Conservation (phyloP, 2,329 filamentous ascomycete species). For the Clonostachys rosea region DNA sequence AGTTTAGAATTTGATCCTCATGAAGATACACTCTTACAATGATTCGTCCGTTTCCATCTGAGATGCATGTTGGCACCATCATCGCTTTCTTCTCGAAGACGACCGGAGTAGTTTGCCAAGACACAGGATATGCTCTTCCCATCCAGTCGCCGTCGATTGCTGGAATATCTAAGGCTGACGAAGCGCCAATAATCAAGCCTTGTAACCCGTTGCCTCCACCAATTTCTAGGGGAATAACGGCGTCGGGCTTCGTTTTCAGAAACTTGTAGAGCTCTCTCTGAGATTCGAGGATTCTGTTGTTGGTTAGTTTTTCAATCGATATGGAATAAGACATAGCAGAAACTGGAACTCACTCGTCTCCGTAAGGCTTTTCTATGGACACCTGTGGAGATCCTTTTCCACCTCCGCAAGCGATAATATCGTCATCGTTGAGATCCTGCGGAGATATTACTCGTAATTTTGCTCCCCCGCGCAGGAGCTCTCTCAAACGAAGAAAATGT, state of each 20-base stretch:
- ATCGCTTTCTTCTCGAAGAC: conserved; percentile 43
- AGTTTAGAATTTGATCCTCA: too few relatives aligned
- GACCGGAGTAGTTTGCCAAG: conserved; percentile 50
- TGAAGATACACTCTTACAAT: conserved; percentile 14
- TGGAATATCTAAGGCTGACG: conserved; percentile 43
- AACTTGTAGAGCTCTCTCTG: conserved; percentile 49
- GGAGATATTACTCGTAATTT: conserved; percentile 46
- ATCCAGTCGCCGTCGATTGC: conserved; percentile 53
- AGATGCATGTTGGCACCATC: conserved; percentile 39
- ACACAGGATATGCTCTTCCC: conserved; percentile 49
- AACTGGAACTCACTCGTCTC: conserved; percentile 42
- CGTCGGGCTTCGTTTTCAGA: conserved; percentile 38
- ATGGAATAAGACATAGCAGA: too few relatives aligned
- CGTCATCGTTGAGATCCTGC: conserved; percentile 41
- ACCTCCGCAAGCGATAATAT: conserved; percentile 49
- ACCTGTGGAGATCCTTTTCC: conserved; percentile 58
- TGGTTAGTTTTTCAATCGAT: too few relatives aligned
- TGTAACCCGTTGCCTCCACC: conserved; percentile 61
- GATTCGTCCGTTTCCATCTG: conserved; percentile 47
- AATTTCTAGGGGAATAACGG: conserved; percentile 60
- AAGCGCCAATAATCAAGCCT: conserved; percentile 50
- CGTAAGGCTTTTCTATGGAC: conserved; percentile 53
- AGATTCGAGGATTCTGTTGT: conserved; percentile 29
- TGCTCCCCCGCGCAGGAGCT: conserved; percentile 44
- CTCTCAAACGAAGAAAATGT: conserved; percentile 43